Evolutionary conservation across 495 filamentous ascomycete genomes (phyloP).

Genomic region (Neurospora intermedia): DNA sequence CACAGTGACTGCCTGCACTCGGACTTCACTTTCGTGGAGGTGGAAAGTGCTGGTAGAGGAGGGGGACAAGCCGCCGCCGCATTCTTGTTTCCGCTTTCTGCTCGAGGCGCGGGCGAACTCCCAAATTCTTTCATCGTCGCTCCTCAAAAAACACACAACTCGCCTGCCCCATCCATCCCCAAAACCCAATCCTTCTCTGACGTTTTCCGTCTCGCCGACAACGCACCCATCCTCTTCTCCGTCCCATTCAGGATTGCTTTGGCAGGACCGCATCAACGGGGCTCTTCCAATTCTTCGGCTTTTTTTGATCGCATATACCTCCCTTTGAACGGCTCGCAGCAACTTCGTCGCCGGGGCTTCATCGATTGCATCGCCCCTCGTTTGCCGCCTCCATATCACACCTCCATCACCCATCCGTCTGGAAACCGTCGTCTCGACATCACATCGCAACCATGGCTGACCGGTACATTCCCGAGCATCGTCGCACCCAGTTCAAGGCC

Average conservation of each 20-base stretch:
- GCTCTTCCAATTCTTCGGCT: conserved; percentile 46
- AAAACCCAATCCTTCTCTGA: conserved; percentile 25
- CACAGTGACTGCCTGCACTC: background rate
- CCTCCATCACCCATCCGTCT: conserved; percentile 20
- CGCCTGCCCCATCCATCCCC: conserved; percentile 10
- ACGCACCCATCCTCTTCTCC: background rate
- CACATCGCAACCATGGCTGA: conserved; percentile 70
- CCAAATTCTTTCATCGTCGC: conserved; percentile 27
- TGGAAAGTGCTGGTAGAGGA: background rate
- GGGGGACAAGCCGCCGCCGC: conserved; percentile 2
- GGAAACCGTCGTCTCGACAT: conserved; percentile 10
- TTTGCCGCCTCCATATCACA: conserved; percentile 25
- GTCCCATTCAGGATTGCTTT: background rate
- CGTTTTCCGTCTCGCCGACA: background rate
- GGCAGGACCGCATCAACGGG: background rate
- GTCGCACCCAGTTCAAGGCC: conserved; percentile 97
- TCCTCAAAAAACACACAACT: conserved; percentile 23
- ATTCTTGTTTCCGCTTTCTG: conserved; percentile 22
- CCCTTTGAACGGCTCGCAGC: conserved; percentile 27
- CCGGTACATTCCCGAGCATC: conserved; percentile 98
- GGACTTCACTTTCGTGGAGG: background rate
- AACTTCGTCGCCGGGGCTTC: background rate
- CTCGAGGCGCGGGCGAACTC: conserved; percentile 1
- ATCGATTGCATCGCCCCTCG: background rate
- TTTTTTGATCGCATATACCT: conserved; percentile 36